Base-by-base conservation (phyloP, 169 alveolate genomes). In the Ichthyophthirius multifiliis region DNA sequence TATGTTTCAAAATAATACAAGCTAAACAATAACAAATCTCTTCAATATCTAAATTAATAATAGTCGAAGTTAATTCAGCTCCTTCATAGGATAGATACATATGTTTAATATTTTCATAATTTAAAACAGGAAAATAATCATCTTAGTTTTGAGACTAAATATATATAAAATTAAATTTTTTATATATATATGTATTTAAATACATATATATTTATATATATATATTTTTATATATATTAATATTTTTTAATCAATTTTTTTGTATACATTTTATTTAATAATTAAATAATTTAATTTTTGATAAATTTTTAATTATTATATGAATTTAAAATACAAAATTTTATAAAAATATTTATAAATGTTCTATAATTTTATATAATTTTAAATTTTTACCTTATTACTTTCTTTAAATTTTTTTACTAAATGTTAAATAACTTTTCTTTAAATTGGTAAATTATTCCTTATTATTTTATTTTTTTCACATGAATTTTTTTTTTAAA, bases 11-110 rank as follows among this genome's bases (percentile, higher is more conserved):
- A 20, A 90, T 67, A 16, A 90, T 91, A 34, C 88, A 64, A 9
- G 89, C 86, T 27, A 87, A 48, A 48, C 93, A 90, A 30, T 77
- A 44, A 47, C 95, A 84, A 85, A 90, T 76, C 43, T 87, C 92
- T 79, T 81, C 89, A 9, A 87, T 73, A 78, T 90, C 88, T 32
- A 90, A 75, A 64, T 87, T 87, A 34, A 81, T 86, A 16, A 89
- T 45, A 20, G 90, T 87, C 47, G 86, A 80, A 34, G 83, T 83
- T 30, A 90, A 80, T 78, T 76, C 65, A 45, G 83, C 83, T 20
- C 92, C 84, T 31, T 86, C 92, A 74, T 76, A 76, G 20, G 92
- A 86, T 55, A 62, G 39, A 71, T 73, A 81, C 86, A 81, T 81
- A 15, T 81, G 73, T 67, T 74, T 71, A 20, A 71, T 81, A 1